Percentiles rank a stretch among this genome's conserved stretches.
Conservation (phyloP, 495 filamentous ascomycete genomes). For the Hypoxylon perforatum region DNA sequence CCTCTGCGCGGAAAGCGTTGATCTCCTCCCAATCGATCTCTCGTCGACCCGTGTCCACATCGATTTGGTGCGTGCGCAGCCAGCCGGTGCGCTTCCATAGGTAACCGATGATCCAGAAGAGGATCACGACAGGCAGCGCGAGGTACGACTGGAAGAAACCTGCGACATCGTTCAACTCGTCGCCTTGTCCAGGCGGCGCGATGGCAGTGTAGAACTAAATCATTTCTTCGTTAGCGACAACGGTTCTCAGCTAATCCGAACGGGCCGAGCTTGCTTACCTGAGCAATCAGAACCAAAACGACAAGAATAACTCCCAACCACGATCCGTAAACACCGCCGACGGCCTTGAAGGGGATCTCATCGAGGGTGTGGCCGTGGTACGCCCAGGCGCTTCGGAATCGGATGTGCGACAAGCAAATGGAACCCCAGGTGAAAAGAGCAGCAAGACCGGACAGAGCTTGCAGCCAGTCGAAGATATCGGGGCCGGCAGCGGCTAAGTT, state of each 20-base stretch:
- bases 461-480: conserved; percentile 70
- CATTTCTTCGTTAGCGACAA: conserved; percentile 24
- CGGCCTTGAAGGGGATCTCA: conserved; percentile 76
- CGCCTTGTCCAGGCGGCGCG: conserved; percentile 52
- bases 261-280: conserved; percentile 56
- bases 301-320: conserved; percentile 71
- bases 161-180: conserved; percentile 57
- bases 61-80: conserved; percentile 65
- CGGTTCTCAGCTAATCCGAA: background rate
- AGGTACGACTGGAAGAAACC: conserved; percentile 73
- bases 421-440: conserved; percentile 68
- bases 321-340: conserved; percentile 74
- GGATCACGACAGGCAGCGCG: conserved; percentile 67
- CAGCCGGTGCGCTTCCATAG: conserved; percentile 71
- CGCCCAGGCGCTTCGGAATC: conserved; percentile 73
- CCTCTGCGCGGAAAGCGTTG: conserved; percentile 54
- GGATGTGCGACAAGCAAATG: conserved; percentile 67
- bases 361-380: conserved; percentile 70
- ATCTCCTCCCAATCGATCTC: conserved; percentile 67
- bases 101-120: conserved; percentile 64
- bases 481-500: conserved; percentile 59
- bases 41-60: conserved; percentile 71
- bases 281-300: conserved; percentile 70
- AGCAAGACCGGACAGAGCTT: conserved; percentile 64
- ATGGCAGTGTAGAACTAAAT: conserved; percentile 63